Conservation (phyloP, 306 rosid species). For the Quercus agrifolia region DNA sequence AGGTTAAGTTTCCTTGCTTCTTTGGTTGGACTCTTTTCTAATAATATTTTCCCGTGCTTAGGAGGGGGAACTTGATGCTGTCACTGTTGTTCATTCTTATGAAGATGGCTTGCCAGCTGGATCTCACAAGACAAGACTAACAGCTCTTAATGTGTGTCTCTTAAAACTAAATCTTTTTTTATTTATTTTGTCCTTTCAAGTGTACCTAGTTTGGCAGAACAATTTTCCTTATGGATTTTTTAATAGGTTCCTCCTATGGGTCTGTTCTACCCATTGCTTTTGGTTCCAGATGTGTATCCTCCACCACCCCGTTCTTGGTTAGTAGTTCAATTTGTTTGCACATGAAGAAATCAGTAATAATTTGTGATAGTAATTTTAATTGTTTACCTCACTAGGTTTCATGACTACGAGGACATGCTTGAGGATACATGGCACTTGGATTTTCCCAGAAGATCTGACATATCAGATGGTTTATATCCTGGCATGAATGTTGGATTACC, state of each 20-base stretch:
- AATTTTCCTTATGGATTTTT: conserved; percentile 7
- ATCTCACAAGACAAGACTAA: conserved; percentile 84
- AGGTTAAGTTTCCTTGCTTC: conserved; percentile 16
- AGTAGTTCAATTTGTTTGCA: conserved; percentile 25
- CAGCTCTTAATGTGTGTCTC: conserved; percentile 72
- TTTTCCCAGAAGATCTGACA: conserved; percentile 70
- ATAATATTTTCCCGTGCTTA: conserved; percentile 28
- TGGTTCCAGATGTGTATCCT: conserved; percentile 92
- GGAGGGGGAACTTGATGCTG: conserved; percentile 82
- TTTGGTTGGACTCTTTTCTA: conserved; percentile 10
- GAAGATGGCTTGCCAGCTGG: conserved; percentile 67
- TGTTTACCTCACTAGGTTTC: conserved; percentile 54
- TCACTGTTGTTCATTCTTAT: conserved; percentile 79
- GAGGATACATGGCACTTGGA: conserved; percentile 92
- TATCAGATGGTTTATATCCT: conserved; percentile 68
- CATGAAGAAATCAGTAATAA: neutral
- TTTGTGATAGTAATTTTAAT: conserved; percentile 6
- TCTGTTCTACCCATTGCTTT: conserved; percentile 80
- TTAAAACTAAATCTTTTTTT: conserved; percentile 18
- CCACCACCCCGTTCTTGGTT: conserved; percentile 94
- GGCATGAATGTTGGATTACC: conserved; percentile 63
- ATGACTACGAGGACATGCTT: conserved; percentile 86
- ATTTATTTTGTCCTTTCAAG: conserved; percentile 7
- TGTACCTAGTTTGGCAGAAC: conserved; percentile 5
- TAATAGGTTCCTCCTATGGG: conserved; percentile 95